Evolutionary conservation across 179 eudicot genomes (phyloP), one percentile per base, ranked within the genome.

Genomic region (Drosera spatulata): DNA sequence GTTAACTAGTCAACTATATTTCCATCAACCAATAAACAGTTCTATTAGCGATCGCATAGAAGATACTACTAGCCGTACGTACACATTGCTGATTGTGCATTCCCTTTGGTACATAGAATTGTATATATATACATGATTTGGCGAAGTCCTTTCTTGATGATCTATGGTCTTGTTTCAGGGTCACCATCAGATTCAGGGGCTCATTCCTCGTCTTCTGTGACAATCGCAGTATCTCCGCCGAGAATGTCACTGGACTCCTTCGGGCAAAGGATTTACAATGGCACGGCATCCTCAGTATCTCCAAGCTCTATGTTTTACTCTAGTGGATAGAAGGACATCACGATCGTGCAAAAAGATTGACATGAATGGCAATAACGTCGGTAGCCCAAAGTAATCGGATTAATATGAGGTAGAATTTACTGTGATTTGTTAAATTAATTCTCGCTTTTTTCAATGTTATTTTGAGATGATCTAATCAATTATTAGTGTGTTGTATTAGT

Each of bases 101-200:
- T 22, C 33, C 33, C 33, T 22, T 22, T 22, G 33, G 33, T 22
- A 22, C 33, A 22, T 22, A 22, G 33, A 22, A 22, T 22, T 22
- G 33, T 22, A 22, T 22, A 22, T 22, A 22, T 22, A 22, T 22
- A 22, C 33, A 22, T 22, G 33, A 22, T 22, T 22, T 22, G 33
- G 33, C 33, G 33, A 22, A 22, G 33, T 22, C 33, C 33, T 22
- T 22, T 22, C 33, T 22, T 22, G 33, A 22, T 22, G 33, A 22
- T 22, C 33, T 22, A 22, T 22, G 33, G 33, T 22, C 1, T 22
- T 0, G 0, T 22, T 22, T 5, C 55, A 90, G 97, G 82, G 72
- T 87, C 95, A 15, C 86, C 97, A 46, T 66, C 82, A 2, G 87
- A 89, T 55, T 87, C 97, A 0, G 89, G 93, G 47, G 76, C 72